Conservation (phyloP, 2,329 filamentous ascomycete genomes). For the Exophiala alcalophila region DNA sequence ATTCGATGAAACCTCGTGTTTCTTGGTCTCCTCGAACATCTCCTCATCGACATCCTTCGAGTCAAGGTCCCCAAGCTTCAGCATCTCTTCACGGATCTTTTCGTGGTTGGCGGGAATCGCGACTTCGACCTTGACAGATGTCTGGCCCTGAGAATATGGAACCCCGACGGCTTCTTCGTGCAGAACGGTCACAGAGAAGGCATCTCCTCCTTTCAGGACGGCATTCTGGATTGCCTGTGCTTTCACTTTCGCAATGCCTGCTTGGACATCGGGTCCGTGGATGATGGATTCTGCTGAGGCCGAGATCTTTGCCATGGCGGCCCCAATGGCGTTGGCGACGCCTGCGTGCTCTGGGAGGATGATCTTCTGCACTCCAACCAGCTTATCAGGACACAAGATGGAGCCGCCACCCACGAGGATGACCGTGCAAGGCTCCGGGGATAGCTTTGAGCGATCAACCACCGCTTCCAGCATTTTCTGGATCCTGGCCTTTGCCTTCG, state of each 20-base stretch:
- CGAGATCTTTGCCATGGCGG: constrained; percentile 56
- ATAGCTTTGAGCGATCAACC: constrained; percentile 58
- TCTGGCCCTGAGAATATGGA: constrained; percentile 33
- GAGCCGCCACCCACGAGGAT: constrained; percentile 59
- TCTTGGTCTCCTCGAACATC: constrained; percentile 22
- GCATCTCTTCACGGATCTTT: constrained; percentile 6
- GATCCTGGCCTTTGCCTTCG: constrained; percentile 39
- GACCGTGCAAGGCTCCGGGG: constrained; percentile 48
- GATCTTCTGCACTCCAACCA: constrained; percentile 49
- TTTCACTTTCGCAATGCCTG: constrained; percentile 23
- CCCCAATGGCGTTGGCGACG: constrained; percentile 60
- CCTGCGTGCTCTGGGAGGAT: constrained; percentile 50
- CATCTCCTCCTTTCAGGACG: constrained; percentile 16
- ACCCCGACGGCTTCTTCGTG: constrained; percentile 22
- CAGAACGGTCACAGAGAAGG: constrained; percentile 31
- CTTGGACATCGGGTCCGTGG: constrained; percentile 32
- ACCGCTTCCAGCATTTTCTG: constrained; percentile 50
- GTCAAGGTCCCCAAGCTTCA: constrained; percentile 1
- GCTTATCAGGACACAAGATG: constrained; percentile 48
- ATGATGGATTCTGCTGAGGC: constrained; percentile 38
- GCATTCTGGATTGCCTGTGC: constrained; percentile 24
- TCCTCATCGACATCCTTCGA: constrained; percentile 19
- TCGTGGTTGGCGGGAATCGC: constrained; percentile 25
- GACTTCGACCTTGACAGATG: constrained; percentile 15
- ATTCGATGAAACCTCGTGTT: constrained; percentile 17